Evolutionary conservation across 176 grass and related monocot species (phyloP).

Genomic region (Phoenix dactylifera): DNA sequence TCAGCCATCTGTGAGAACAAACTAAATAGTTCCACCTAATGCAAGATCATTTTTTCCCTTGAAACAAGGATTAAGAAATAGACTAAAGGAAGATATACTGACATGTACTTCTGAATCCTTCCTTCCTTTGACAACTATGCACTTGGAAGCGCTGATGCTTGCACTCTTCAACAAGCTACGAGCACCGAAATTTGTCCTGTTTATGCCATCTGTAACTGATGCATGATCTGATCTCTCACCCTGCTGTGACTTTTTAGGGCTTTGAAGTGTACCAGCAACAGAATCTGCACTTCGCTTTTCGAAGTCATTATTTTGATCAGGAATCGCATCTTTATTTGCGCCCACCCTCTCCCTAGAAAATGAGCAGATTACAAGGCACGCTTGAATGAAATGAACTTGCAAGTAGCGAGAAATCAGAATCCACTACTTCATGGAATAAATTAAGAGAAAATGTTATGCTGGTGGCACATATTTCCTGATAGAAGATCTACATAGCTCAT

Average conservation of each 20-base stretch:
- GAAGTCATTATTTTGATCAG: slow-evolving; percentile 41
- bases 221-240: slow-evolving; percentile 7
- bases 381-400: too few species aligned
- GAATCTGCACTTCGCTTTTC: slow-evolving; percentile 50
- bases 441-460: too few species aligned
- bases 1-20: too few species aligned
- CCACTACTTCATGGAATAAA: too few species aligned
- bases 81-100: neutral
- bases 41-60: neutral
- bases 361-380: too few species aligned
- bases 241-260: slow-evolving; percentile 47
- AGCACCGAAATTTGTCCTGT: slow-evolving; percentile 22
- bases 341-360: slow-evolving; percentile 73
- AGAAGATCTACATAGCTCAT: neutral
- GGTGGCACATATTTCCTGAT: neutral
- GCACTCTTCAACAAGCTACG: slow-evolving; percentile 81
- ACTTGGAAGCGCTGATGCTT: slow-evolving; percentile 94
- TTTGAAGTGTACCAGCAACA: slow-evolving; percentile 34
- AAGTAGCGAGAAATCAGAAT: too few species aligned
- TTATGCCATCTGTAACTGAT: slow-evolving; percentile 22
- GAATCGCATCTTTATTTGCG: slow-evolving; percentile 37
- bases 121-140: slow-evolving; percentile 48
- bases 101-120: slow-evolving; percentile 37
- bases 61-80: neutral
- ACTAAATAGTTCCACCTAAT: neutral